Evolutionary conservation across 371 early-diverging fungal species (phyloP), one percentile per base, ranked within the genome.

Genomic region (Mortierella sp.): DNA sequence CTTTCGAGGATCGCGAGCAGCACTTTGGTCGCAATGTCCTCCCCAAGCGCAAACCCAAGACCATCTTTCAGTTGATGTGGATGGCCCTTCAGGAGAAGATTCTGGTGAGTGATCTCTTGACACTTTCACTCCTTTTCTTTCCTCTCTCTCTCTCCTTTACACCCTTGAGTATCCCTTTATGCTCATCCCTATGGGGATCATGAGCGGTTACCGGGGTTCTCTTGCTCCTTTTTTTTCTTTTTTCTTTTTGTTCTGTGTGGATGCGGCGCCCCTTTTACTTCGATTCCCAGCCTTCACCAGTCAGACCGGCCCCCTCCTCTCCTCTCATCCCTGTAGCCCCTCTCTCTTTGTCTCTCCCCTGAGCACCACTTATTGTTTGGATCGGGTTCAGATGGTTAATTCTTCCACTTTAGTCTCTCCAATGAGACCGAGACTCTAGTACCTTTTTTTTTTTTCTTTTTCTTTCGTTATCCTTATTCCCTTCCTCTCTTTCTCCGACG

Each of bases 1-100:
- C 82, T 14, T 55, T 84, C 8, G 74, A 65, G 18, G 84, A 90
- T 48, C 88, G 95, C 55, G 85, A 74, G 16, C 48, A 81, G 41
- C 77, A 88, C 65, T 94, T 90, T 88, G 97, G 96, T 60, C 78
- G 83, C 54, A 96, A 96, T 84, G 83, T 92, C 6, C 84, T 96
- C 35, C 96, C 97, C 8, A 88, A 90, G 32, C 89, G 90, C 44
- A 93, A 95, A 88, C 84, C 91, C 75, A 95, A 95, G 78, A 89
- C 89, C 55, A 91, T 96, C 55, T 90, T 95, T 48, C 88, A 92
- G 41, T 89, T 96, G 24, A 95, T 96, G 91, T 94, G 95, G 93
- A 93, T 94, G 71, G 96, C 96, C 6, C 89, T 97, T 38, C 92
- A 96, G 74, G 97, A 97, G 79, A 97, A 97, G 90, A 96, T 95